Evolutionary conservation across 805 yeast species (phyloP).

Genomic region (Metschnikowia koreensis): DNA sequence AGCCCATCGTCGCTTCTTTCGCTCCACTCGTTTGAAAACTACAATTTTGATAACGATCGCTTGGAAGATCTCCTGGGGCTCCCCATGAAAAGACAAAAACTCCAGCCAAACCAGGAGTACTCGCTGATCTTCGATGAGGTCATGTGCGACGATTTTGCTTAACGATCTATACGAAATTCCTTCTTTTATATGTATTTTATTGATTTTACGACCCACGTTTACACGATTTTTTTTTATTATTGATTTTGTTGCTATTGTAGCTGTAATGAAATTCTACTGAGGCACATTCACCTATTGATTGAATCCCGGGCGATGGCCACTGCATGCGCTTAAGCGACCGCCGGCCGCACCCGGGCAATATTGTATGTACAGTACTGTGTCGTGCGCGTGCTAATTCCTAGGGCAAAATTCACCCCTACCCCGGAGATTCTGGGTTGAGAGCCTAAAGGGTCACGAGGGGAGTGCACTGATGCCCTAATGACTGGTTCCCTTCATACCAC

Average conservation of each 20-base stretch:
- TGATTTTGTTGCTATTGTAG: too few species aligned
- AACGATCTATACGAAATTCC: constrained; percentile 10
- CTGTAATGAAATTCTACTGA: too few species aligned
- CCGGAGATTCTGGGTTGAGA: neutral
- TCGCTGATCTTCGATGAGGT: constrained; percentile 21
- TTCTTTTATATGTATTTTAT: constrained; percentile 12
- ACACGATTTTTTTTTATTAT: neutral
- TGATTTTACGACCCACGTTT: constrained; percentile 1
- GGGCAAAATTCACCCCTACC: neutral
- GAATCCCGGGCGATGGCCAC: too few species aligned
- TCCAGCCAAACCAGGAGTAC: constrained; percentile 16
- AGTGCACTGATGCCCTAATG: neutral
- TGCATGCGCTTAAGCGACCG: too few species aligned
- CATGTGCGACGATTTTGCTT: constrained; percentile 19
- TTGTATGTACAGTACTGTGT: neutral
- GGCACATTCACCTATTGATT: too few species aligned
- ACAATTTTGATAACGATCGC: constrained; percentile 19
- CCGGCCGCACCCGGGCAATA: too few species aligned
- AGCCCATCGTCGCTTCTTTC: constrained; percentile 38
- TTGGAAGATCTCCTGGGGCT: constrained; percentile 12
- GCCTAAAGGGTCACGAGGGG: neutral
- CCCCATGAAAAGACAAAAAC: constrained; percentile 19
- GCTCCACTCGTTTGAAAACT: constrained; percentile 27
- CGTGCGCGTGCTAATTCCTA: neutral
- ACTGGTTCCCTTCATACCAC: neutral